phyloP scores from a whole-genome alignment of 2,329 filamentous ascomycete genomes.

The Aspergillus neoniger region DNA sequence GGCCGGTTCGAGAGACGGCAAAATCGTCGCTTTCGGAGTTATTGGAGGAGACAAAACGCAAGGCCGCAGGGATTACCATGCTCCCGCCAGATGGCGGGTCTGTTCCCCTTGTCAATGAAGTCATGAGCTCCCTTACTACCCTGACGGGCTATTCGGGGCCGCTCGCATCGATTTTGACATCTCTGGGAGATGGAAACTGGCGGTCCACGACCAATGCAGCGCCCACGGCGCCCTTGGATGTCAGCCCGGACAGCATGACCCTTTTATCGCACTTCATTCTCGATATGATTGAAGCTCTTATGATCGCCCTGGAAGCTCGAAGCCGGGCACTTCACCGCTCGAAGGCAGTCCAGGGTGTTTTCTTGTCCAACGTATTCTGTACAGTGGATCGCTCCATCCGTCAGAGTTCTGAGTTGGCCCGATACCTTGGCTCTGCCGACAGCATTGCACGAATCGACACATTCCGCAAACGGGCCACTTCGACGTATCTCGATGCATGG shows the following conservation, averaged over 20 bases:
- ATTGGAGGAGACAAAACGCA: constrained; percentile 77
- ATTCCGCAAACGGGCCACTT: constrained; percentile 84
- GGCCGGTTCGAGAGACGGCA: constrained; percentile 87
- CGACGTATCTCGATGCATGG: constrained; percentile 82
- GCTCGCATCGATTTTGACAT: constrained; percentile 86
- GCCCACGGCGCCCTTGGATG: constrained; percentile 76
- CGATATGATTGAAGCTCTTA: constrained; percentile 81
- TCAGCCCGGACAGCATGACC: constrained; percentile 82
- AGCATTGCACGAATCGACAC: constrained; percentile 69
- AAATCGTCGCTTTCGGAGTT: constrained; percentile 82
- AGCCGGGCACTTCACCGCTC: constrained; percentile 71
- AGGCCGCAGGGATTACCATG: constrained; percentile 63
- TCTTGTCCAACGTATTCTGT: constrained; percentile 83
- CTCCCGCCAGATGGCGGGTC: constrained; percentile 78
- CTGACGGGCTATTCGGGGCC: constrained; percentile 86
- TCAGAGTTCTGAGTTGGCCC: constrained; percentile 70
- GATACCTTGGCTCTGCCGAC: constrained; percentile 64
- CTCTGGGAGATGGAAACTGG: constrained; percentile 92
- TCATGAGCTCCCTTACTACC: constrained; percentile 80
- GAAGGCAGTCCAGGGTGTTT: constrained; percentile 80
- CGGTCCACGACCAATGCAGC: constrained; percentile 62
- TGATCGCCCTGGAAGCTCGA: constrained; percentile 74
- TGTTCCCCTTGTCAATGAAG: constrained; percentile 75
- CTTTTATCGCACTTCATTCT: constrained; percentile 87
- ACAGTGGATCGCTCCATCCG: constrained; percentile 83